A percentile compares a stretch with the other conserved stretches of the same genome.
Conservation (phyloP, 768 basidiomycete species). For the Sarcodon aspratus region DNA sequence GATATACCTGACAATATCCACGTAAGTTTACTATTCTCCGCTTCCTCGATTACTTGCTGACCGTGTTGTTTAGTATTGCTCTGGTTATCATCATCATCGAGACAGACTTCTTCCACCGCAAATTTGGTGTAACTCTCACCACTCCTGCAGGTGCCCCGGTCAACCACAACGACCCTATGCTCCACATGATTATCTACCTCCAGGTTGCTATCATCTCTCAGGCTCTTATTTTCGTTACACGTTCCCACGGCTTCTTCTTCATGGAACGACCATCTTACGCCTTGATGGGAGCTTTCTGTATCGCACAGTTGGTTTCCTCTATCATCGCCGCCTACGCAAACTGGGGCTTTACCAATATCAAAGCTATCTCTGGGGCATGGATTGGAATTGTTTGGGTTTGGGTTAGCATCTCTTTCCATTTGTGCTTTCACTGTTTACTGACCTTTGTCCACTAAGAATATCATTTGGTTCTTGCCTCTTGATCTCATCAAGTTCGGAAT, state of each 20-base stretch:
- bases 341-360: conserved; percentile 90
- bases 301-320: conserved; percentile 90
- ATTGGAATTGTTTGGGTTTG: conserved; percentile 97
- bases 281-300: conserved; percentile 79
- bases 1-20: conserved; percentile 84
- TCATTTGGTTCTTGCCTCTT: conserved; percentile 91
- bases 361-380: conserved; percentile 80
- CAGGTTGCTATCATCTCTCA: conserved; percentile 99
- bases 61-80: conserved; percentile 36
- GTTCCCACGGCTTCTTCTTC: conserved; percentile 93
- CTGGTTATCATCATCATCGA: conserved; percentile 78
- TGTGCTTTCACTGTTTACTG: not conserved
- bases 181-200: conserved; percentile 88
- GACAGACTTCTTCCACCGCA: conserved; percentile 82
- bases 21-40: conserved; percentile 36
- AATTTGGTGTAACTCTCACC: conserved; percentile 61
- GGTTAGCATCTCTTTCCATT: conserved; percentile 34
- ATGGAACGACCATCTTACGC: conserved; percentile 91
- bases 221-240: conserved; percentile 93
- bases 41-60: conserved; percentile 5
- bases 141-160: conserved; percentile 15
- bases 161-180: conserved; percentile 50
- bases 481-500: conserved; percentile 95
- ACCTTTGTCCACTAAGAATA: conserved; percentile 46
- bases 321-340: conserved; percentile 91